Evolutionary conservation across 1,284 basidiomycete species (phyloP), one percentile per base, ranked within the genome.

Genomic region (Chiua sp.): DNA sequence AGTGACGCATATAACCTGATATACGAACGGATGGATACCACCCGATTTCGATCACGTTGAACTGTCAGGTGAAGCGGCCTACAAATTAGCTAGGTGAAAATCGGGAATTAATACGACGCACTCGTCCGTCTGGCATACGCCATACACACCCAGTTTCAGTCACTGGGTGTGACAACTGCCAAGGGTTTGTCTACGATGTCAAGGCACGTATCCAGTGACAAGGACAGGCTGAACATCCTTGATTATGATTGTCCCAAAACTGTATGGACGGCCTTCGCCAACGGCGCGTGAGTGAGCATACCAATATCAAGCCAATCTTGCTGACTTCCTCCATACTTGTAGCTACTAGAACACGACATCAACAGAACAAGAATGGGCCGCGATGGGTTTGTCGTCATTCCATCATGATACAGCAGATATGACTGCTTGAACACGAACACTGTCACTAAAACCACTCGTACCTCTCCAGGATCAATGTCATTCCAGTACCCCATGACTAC

Each of bases 31-130:
- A 92, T 56, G 84, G 85, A 11, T 92, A 92, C 68, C 91, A 91
- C 65, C 91, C 90, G 0, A 80, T 91, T 13, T 90, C 88, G 0
- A 80, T 92, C 8, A 87, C 90, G 8, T 77, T 92, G 39, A 92
- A 92, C 68, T 92, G 90, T 77, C 69, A 89, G 63, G 71, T 72
- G 61, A 48, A 7, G 18, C 16, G 5, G 50, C 4, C 7, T 11
- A 28, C 2, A 13, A 3, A 16, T n/a, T 39, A 1, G 3, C 50
- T 6, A 2, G 3, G 12, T 1, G 15, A 20, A 22, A 10, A 47
- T 51, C 15, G 49, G 66, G 73, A 2, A 72, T 76, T 26, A 75
- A 74, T 26, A 57, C 68, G 1, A 75, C 74, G 7, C 70, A 16
- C 7, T 75, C 73, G 3, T 51, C 61, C 4, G 59, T 75, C 3